Evolutionary conservation across 257 asterid species (phyloP).

Genomic region (Petunia secreta): DNA sequence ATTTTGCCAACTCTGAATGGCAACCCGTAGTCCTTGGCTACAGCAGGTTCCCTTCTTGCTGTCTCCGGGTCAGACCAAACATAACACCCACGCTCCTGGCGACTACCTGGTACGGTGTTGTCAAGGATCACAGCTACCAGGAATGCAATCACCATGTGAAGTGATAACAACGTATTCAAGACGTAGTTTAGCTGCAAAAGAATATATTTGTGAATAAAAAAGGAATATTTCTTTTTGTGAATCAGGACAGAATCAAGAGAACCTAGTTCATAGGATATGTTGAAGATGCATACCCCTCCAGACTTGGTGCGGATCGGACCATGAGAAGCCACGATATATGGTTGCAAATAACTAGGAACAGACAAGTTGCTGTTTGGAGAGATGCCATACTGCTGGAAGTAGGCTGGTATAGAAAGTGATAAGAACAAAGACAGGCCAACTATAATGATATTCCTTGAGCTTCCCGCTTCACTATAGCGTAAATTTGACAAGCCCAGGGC

Average conservation of each 20-base stretch:
- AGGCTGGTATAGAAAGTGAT: conserved; percentile 84
- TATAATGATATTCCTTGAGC: conserved; percentile 94
- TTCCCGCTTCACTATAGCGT: conserved; percentile 96
- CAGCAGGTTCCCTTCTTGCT: conserved; percentile 93
- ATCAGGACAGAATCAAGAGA: background rate
- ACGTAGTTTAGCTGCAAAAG: conserved; percentile 76
- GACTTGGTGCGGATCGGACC: conserved; percentile 80
- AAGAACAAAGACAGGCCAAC: conserved; percentile 90
- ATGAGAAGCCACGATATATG: conserved; percentile 84
- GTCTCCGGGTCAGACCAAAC: conserved; percentile 91
- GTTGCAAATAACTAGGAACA: conserved; percentile 86
- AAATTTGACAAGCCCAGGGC: conserved; percentile 93
- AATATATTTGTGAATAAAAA: background rate
- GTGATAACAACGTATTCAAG: conserved; percentile 78
- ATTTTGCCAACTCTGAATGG: conserved; percentile 83
- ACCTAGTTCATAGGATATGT: background rate
- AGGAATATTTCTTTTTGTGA: background rate
- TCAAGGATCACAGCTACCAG: conserved; percentile 78
- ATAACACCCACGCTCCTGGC: conserved; percentile 89
- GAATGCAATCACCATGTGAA: conserved; percentile 92
- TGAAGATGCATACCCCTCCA: conserved; percentile 65
- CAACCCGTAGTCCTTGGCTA: conserved; percentile 75
- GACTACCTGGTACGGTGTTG: conserved; percentile 92
- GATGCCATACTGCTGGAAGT: conserved; percentile 89
- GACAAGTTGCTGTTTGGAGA: conserved; percentile 75